phyloP scores from a whole-genome alignment of 78 protist species.

The Protostelium mycophagum region DNA sequence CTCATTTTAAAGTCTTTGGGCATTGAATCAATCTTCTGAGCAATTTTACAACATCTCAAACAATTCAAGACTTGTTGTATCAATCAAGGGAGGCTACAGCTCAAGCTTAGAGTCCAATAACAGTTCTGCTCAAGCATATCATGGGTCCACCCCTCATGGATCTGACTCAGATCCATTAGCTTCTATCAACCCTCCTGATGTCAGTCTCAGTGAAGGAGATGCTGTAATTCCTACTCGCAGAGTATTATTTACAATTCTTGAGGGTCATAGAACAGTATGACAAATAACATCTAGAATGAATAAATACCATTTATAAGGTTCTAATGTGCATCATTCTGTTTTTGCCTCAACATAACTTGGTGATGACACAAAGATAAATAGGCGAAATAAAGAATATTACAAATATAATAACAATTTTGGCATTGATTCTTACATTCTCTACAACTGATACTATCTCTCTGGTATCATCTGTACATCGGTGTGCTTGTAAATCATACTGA shows the following conservation, averaged over 20 bases:
- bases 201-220: neutral
- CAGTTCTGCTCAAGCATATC: neutral
- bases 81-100: neutral
- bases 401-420: neutral
- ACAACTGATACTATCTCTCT: neutral
- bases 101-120: neutral
- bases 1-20: too few relatives aligned
- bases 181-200: neutral
- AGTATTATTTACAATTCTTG: neutral
- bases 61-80: neutral
- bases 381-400: neutral
- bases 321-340: constrained; percentile 1
- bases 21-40: neutral
- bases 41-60: neutral
- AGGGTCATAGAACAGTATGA: constrained; percentile 1
- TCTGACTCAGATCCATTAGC: neutral
- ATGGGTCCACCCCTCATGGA: neutral
- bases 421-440: neutral
- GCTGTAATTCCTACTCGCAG: neutral
- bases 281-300: neutral
- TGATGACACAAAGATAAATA: neutral
- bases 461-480: neutral
- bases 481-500: neutral
- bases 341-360: constrained; percentile 1
- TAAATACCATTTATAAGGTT: neutral